phyloP scores from a whole-genome alignment of 345 rosid genomes.

The Brassica juncea region DNA sequence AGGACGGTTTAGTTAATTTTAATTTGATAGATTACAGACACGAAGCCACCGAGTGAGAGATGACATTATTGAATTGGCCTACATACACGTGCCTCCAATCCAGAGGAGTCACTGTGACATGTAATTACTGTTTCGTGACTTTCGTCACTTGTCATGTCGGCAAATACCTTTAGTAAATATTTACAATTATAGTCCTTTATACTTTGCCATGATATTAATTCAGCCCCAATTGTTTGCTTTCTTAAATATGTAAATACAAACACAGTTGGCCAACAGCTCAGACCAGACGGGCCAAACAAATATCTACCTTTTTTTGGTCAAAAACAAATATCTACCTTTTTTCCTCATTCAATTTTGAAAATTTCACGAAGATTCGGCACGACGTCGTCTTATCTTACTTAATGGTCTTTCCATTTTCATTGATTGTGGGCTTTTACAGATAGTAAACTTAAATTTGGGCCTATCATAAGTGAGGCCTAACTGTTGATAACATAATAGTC shows the following conservation, averaged over 20 bases:
- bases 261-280: background rate
- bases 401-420: background rate
- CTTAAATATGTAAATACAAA: background rate
- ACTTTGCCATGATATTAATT: background rate
- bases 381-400: background rate
- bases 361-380: background rate
- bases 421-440: background rate
- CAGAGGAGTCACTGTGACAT: slow-evolving; percentile 27
- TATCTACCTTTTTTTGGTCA: background rate
- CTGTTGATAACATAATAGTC: background rate
- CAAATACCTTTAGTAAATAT: background rate
- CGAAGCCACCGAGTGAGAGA: slow-evolving; percentile 1
- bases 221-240: slow-evolving; percentile 4
- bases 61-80: slow-evolving; percentile 25
- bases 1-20: background rate
- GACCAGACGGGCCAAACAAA: background rate
- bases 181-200: background rate
- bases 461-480: background rate
- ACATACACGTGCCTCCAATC: slow-evolving; percentile 25
- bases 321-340: background rate
- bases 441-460: background rate
- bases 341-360: background rate
- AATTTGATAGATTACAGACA: background rate
- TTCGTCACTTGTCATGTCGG: slow-evolving; percentile 30
- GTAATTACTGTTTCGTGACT: background rate